These are phyloP conservation scores for Penicillium daleae DNA, from an alignment of 495 filamentous ascomycete species.

Conservation along the genomic window DNA sequence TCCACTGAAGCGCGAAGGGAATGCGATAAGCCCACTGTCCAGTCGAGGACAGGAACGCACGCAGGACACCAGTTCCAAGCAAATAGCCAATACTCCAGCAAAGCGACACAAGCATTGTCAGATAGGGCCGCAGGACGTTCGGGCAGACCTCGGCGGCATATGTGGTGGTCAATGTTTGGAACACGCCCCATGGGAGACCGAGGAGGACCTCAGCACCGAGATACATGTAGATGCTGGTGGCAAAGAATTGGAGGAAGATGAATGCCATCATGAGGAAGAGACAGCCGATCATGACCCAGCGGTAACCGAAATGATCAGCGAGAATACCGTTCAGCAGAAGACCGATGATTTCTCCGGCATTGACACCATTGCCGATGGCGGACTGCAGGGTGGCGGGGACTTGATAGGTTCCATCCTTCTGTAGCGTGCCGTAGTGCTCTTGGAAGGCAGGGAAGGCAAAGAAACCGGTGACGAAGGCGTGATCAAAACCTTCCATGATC, in stretches of 20 bases:
- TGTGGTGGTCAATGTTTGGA: slow-evolving; percentile 70
- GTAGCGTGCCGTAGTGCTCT: slow-evolving; percentile 34
- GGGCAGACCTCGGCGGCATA: slow-evolving; percentile 76
- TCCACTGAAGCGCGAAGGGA: slow-evolving; percentile 72
- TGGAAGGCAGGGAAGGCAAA: slow-evolving; percentile 42
- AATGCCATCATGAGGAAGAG: slow-evolving; percentile 58
- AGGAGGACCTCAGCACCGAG: slow-evolving; percentile 69
- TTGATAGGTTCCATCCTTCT: slow-evolving; percentile 39
- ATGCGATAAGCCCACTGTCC: slow-evolving; percentile 63
- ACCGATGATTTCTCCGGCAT: slow-evolving; percentile 68
- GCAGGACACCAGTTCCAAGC: slow-evolving; percentile 68
- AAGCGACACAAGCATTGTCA: slow-evolving; percentile 74
- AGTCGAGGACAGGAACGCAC: slow-evolving; percentile 50
- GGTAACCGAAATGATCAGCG: slow-evolving; percentile 65
- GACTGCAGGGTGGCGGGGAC: slow-evolving; percentile 61
- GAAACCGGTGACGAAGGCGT: slow-evolving; percentile 43
- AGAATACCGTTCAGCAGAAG: slow-evolving; percentile 66
- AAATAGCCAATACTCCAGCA: slow-evolving; percentile 75
- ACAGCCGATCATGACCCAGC: slow-evolving; percentile 62
- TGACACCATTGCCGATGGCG: slow-evolving; percentile 61
- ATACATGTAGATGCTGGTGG: slow-evolving; percentile 61
- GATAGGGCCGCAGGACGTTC: slow-evolving; percentile 64
- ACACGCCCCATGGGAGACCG: slow-evolving; percentile 74
- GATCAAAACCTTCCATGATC: slow-evolving; percentile 55
- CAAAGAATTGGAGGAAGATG: slow-evolving; percentile 69